phyloP scores from a whole-genome alignment of 345 rosid genomes.

The Brassica juncea region DNA sequence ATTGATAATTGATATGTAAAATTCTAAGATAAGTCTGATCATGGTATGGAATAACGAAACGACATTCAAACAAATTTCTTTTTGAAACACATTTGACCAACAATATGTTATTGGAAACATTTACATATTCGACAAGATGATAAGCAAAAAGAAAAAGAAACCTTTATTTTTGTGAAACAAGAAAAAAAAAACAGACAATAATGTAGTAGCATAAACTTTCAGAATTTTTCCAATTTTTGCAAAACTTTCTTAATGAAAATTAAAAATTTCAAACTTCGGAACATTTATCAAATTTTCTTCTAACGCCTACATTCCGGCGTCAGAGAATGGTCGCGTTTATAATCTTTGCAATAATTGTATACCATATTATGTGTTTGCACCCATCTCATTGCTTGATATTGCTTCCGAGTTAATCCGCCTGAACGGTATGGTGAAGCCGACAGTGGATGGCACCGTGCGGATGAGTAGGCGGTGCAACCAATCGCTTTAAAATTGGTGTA shows the following conservation, averaged over 20 bases:
- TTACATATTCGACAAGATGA: constrained; percentile 16
- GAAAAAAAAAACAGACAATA: constrained; percentile 12
- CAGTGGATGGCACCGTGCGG: constrained; percentile 58
- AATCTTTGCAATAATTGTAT: constrained; percentile 79
- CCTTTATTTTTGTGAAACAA: constrained; percentile 25
- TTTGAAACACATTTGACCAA: neutral
- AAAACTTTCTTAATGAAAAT: constrained; percentile 2
- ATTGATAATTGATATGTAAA: neutral
- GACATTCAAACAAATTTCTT: constrained; percentile 1
- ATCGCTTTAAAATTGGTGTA: constrained; percentile 70
- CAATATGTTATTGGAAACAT: constrained; percentile 14
- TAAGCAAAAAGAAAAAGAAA: neutral
- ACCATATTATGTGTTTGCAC: constrained; percentile 65
- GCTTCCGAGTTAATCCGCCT: constrained; percentile 68
- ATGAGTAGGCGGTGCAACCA: constrained; percentile 79
- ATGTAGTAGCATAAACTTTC: constrained; percentile 1
- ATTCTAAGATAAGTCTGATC: neutral
- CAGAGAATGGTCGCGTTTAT: constrained; percentile 72
- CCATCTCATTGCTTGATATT: constrained; percentile 76
- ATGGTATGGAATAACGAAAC: constrained; percentile 1
- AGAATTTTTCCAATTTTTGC: neutral
- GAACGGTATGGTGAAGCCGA: constrained; percentile 75
- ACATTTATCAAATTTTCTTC: neutral
- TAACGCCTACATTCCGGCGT: constrained; percentile 81
- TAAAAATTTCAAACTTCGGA: constrained; percentile 2